Conservation (phyloP, 495 filamentous ascomycete species). For the Parathielavia hyrcaniae region DNA sequence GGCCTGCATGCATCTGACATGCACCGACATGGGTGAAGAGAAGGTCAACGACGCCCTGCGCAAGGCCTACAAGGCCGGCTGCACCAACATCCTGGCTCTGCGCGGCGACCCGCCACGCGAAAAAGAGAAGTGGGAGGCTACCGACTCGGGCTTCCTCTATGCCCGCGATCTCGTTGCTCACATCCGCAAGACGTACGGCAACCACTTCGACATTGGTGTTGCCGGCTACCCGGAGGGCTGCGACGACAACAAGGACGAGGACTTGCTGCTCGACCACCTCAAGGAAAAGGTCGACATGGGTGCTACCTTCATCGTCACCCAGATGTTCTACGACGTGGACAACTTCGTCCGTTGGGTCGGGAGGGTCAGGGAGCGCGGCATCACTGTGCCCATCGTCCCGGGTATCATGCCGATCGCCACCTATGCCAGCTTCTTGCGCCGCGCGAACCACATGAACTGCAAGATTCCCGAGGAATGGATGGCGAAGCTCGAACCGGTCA, state of each 20-base stretch:
- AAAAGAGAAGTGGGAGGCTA: conserved; percentile 85
- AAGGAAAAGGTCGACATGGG: conserved; percentile 98
- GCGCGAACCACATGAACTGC: conserved; percentile 82
- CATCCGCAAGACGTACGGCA: conserved; percentile 80
- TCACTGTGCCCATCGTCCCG: conserved; percentile 85
- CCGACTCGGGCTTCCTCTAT: conserved; percentile 80
- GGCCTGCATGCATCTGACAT: conserved; percentile 99
- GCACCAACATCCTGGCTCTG: conserved; percentile 94
- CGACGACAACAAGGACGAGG: conserved; percentile 83
- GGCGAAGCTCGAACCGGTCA: conserved; percentile 78
- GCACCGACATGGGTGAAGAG: conserved; percentile 91
- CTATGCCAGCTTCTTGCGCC: conserved; percentile 81
- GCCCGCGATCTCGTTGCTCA: conserved; percentile 91
- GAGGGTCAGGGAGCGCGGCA: conserved; percentile 76
- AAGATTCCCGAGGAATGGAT: conserved; percentile 76
- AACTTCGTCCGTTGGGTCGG: conserved; percentile 87
- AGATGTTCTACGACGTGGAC: conserved; percentile 99
- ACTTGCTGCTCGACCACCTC: conserved; percentile 79
- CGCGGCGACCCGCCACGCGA: conserved; percentile 94
- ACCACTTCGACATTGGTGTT: conserved; percentile 97
- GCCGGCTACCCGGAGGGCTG: conserved; percentile 96
- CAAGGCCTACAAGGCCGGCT: conserved; percentile 88
- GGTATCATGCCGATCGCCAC: conserved; percentile 99
- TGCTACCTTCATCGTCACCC: conserved; percentile 87
- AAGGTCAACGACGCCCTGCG: conserved; percentile 85